Conservation (phyloP, 2,329 filamentous ascomycete genomes). For the Ophiostoma montium region DNA sequence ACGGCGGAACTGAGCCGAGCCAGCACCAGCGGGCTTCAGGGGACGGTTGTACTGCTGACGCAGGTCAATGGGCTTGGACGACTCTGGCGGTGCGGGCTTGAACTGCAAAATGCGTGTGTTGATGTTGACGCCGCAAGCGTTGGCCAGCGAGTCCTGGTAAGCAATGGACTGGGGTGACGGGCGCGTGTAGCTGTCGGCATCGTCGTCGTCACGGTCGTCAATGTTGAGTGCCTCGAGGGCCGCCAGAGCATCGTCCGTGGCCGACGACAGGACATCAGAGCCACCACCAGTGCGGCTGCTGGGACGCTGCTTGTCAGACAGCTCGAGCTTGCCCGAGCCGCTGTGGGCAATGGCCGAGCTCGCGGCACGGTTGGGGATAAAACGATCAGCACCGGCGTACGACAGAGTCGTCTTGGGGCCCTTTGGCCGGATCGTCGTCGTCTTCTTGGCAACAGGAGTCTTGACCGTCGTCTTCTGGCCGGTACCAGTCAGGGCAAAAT, state of each 20-base stretch:
- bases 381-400: slow-evolving; percentile 75
- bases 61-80: slow-evolving; percentile 94
- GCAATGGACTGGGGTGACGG: slow-evolving; percentile 67
- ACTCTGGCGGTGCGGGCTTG: slow-evolving; percentile 96
- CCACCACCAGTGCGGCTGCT: slow-evolving; percentile 53
- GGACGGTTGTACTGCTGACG: slow-evolving; percentile 97
- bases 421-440: slow-evolving; percentile 42
- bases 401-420: slow-evolving; percentile 61
- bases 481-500: slow-evolving; percentile 81
- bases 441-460: slow-evolving; percentile 47
- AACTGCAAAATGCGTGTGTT: slow-evolving; percentile 95
- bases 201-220: slow-evolving; percentile 52
- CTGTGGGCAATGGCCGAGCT: slow-evolving; percentile 77
- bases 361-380: slow-evolving; percentile 85
- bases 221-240: slow-evolving; percentile 70
- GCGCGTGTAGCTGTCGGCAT: slow-evolving; percentile 54
- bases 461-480: slow-evolving; percentile 46
- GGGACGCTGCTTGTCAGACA: slow-evolving; percentile 53
- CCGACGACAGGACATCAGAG: slow-evolving; percentile 62
- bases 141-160: slow-evolving; percentile 17
- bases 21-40: slow-evolving; percentile 59
- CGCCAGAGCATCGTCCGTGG: slow-evolving; percentile 65
- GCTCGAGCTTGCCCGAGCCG: slow-evolving; percentile 70
- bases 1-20: slow-evolving; percentile 75
- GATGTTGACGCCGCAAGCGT: slow-evolving; percentile 56